Evolutionary conservation across 2,329 filamentous ascomycete genomes (phyloP).

Genomic region (Ophiostoma ips): DNA sequence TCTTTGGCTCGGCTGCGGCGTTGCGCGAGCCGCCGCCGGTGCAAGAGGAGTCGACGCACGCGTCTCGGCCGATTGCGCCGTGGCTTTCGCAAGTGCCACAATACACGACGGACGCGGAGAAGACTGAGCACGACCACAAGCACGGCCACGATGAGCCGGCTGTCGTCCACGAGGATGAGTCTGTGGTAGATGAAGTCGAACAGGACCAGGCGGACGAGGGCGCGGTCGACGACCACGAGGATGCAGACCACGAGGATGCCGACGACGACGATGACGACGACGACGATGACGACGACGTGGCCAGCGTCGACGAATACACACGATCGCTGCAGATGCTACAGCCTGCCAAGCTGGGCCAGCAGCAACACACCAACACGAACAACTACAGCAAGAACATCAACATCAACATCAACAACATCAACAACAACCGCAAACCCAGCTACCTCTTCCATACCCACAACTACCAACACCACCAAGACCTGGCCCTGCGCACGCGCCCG

Average conservation of each 20-base stretch:
- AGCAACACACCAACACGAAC: not conserved
- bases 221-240: not conserved
- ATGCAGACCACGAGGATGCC: not conserved
- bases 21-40: not conserved
- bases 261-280: not conserved
- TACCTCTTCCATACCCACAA: conserved; percentile 2
- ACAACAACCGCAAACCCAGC: not conserved
- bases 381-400: not conserved
- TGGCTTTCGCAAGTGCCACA: conserved; percentile 10
- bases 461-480: conserved; percentile 4
- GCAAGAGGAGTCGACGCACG: not conserved
- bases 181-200: not conserved
- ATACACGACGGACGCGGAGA: not conserved
- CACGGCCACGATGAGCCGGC: too few species aligned
- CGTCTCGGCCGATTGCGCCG: conserved; percentile 8
- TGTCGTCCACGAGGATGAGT: too few species aligned
- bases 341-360: not conserved
- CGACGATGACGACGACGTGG: not conserved
- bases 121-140: not conserved
- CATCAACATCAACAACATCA: not conserved
- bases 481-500: conserved; percentile 3
- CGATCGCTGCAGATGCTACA: conserved; percentile 10
- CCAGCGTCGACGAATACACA: conserved; percentile 12
- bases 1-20: not conserved
- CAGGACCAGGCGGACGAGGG: not conserved